Conservation (phyloP, 345 rosid genomes). For the Lepidium aucheri region DNA sequence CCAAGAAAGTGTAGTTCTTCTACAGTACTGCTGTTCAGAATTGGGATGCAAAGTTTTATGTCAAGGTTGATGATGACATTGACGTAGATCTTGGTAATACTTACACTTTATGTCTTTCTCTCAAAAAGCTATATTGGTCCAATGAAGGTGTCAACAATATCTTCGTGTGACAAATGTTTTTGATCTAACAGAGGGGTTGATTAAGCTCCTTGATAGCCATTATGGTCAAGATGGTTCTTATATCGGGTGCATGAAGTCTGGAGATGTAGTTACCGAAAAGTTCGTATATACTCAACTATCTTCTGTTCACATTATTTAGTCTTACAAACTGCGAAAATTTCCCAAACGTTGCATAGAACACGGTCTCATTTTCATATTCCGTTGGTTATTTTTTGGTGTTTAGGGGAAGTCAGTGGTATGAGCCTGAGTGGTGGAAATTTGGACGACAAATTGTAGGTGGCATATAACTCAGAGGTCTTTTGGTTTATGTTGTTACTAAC, state of each 20-base stretch:
- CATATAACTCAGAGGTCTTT: not conserved
- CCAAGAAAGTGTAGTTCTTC: slow-evolving; percentile 82
- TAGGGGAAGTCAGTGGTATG: slow-evolving; percentile 95
- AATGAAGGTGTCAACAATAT: not conserved
- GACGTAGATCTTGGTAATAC: slow-evolving; percentile 74
- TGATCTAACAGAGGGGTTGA: slow-evolving; percentile 56
- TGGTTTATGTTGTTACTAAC: not conserved
- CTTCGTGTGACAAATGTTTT: slow-evolving; percentile 13
- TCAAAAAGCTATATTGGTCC: slow-evolving; percentile 2
- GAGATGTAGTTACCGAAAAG: slow-evolving; percentile 77
- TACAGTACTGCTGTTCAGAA: slow-evolving; percentile 79
- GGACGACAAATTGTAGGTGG: slow-evolving; percentile 91
- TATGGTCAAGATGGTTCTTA: slow-evolving; percentile 75
- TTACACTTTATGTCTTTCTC: slow-evolving; percentile 11
- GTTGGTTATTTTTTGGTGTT: slow-evolving; percentile 22
- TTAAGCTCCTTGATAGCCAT: slow-evolving; percentile 60
- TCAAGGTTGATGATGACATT: slow-evolving; percentile 78
- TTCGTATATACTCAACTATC: slow-evolving; percentile 27
- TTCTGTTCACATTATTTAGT: not conserved
- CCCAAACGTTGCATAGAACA: not conserved
- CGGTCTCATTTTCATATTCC: not conserved
- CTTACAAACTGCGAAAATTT: not conserved
- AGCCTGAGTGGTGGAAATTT: slow-evolving; percentile 99
- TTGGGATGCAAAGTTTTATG: slow-evolving; percentile 95
- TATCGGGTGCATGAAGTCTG: slow-evolving; percentile 98